Evolutionary conservation across 2,329 filamentous ascomycete genomes (phyloP).

Genomic region (Colletotrichum sojae): DNA sequence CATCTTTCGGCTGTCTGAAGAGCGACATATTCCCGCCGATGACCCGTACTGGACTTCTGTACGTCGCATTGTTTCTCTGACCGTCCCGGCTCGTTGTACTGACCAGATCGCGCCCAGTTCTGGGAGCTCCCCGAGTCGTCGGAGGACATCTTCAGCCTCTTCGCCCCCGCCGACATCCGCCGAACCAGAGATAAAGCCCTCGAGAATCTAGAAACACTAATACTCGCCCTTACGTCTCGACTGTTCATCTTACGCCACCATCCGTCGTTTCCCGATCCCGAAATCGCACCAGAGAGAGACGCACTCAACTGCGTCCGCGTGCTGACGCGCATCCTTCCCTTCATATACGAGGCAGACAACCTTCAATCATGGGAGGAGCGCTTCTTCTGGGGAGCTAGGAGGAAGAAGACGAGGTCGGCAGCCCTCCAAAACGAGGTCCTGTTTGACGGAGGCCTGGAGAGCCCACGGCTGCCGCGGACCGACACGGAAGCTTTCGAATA

Average conservation of each 20-base stretch:
- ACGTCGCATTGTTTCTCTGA: conserved; percentile 54
- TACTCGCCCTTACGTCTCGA: conserved; percentile 86
- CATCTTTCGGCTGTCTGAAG: conserved; percentile 96
- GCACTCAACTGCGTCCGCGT: conserved; percentile 96
- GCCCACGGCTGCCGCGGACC: conserved; percentile 51
- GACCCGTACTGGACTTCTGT: conserved; percentile 95
- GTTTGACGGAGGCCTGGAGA: conserved; percentile 80
- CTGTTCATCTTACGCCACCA: conserved; percentile 88
- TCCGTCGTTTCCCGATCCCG: conserved; percentile 89
- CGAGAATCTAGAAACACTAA: conserved; percentile 90
- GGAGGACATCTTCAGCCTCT: conserved; percentile 97
- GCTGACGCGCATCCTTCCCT: conserved; percentile 90
- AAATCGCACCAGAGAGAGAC: conserved; percentile 86
- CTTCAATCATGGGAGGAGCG: conserved; percentile 88
- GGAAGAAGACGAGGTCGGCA: conserved; percentile 78
- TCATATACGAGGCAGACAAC: conserved; percentile 89
- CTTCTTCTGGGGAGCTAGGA: conserved; percentile 90
- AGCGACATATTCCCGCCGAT: conserved; percentile 87
- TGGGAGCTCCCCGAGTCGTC: conserved; percentile 97
- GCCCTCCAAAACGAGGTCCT: conserved; percentile 81
- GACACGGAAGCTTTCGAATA: conserved; percentile 81
- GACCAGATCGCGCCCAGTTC: conserved; percentile 71
- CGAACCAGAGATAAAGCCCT: conserved; percentile 87
- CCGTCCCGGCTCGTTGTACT: conserved; percentile 30
- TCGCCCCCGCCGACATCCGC: conserved; percentile 89